Conservation (phyloP, 768 basidiomycete species). For the Filobasidium wieringae region DNA sequence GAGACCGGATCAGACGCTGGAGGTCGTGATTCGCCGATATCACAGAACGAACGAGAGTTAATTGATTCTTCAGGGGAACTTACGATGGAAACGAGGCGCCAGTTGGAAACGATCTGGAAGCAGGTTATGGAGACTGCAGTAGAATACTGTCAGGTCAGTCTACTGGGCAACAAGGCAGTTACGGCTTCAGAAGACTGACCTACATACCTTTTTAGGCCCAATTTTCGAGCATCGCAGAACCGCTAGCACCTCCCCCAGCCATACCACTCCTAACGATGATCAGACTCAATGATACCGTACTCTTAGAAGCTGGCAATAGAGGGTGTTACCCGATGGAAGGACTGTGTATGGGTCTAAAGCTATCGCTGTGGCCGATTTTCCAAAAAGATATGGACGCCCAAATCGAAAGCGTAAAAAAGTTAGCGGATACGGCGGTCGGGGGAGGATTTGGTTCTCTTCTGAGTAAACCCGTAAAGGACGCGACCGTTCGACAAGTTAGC, state of each 20-base stretch:
- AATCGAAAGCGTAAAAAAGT: conserved; percentile 64
- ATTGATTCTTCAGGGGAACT: no score
- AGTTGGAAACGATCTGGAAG: conserved; percentile 65
- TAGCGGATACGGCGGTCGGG: conserved; percentile 56
- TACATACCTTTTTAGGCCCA: conserved; percentile 48
- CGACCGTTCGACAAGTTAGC: conserved; percentile 57
- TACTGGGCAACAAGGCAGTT: not conserved
- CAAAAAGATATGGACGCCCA: conserved; percentile 79
- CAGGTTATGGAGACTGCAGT: conserved; percentile 83
- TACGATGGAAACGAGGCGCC: conserved; percentile 28
- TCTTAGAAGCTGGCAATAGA: conserved; percentile 62
- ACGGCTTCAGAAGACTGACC: not conserved
- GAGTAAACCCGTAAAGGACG: conserved; percentile 58
- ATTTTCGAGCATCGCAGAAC: conserved; percentile 55
- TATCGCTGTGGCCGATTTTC: conserved; percentile 88
- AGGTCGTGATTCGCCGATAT: not conserved
- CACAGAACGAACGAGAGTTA: no score
- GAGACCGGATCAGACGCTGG: conserved; percentile 8
- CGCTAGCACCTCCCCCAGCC: conserved; percentile 51
- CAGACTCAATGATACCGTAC: conserved; percentile 69
- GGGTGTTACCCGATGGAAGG: conserved; percentile 67
- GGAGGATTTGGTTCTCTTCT: conserved; percentile 49
- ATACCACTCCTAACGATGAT: conserved; percentile 81
- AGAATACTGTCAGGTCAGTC: conserved; percentile 63
- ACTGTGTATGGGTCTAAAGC: conserved; percentile 64